phyloP scores from a whole-genome alignment of 805 yeast species.

The Grigorovia humatica region DNA sequence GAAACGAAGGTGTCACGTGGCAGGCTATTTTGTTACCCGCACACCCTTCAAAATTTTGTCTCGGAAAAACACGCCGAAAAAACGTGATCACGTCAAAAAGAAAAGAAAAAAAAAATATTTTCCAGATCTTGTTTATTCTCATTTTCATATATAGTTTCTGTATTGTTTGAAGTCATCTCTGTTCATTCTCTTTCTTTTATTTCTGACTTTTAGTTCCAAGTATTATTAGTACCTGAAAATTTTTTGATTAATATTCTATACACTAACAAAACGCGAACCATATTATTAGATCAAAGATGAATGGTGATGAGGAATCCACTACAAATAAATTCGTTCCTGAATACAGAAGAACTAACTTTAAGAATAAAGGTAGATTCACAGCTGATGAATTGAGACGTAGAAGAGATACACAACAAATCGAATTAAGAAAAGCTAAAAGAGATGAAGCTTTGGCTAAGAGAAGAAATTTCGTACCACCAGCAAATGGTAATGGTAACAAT shows the following conservation, averaged over 20 bases:
- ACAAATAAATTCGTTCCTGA: slow-evolving; percentile 87
- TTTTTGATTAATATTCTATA: too few relatives aligned
- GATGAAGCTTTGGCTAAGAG: slow-evolving; percentile 92
- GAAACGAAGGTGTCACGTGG: background rate
- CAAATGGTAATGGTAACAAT: slow-evolving; percentile 21
- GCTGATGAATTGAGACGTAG: slow-evolving; percentile 96
- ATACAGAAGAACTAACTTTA: slow-evolving; percentile 92
- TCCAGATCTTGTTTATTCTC: too few relatives aligned
- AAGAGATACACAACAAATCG: slow-evolving; percentile 95
- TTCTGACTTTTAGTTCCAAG: too few relatives aligned
- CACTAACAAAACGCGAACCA: background rate
- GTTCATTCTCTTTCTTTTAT: too few relatives aligned
- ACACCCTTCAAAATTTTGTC: too few relatives aligned
- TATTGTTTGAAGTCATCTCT: too few relatives aligned
- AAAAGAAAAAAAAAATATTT: too few relatives aligned
- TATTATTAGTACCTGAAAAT: too few relatives aligned
- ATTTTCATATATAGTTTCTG: too few relatives aligned
- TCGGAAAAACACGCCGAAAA: too few relatives aligned
- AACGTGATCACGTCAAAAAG: too few relatives aligned
- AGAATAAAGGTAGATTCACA: slow-evolving; percentile 86
- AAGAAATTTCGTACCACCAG: slow-evolving; percentile 56
- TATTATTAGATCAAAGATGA: slow-evolving; percentile 37
- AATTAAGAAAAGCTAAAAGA: slow-evolving; percentile 89
- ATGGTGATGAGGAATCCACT: slow-evolving; percentile 43
- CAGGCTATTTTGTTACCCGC: background rate